A percentile compares a stretch with the other conserved stretches of the same genome.
Conservation (phyloP, 108 stramenopile species). For the Cyclotella atomus region DNA sequence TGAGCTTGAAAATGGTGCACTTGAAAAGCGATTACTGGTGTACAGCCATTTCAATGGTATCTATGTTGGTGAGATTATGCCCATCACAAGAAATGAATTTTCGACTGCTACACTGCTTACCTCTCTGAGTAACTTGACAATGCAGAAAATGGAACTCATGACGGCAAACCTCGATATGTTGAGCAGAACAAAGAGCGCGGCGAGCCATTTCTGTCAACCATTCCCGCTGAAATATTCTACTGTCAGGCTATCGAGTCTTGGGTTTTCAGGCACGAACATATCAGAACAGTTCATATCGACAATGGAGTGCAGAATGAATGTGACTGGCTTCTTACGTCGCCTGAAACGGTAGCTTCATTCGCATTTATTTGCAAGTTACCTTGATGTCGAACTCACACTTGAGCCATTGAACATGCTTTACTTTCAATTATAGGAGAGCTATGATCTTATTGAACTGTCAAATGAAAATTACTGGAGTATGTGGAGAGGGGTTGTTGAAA, state of each 20-base stretch:
- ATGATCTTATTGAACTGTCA: constrained; percentile 35
- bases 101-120: not conserved
- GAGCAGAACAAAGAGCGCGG: constrained; percentile 38
- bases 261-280: constrained; percentile 2
- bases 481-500: constrained; percentile 25
- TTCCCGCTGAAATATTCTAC: constrained; percentile 39
- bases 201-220: not conserved
- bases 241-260: constrained; percentile 21
- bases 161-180: constrained; percentile 21
- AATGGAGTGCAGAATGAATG: not conserved
- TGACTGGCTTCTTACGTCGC: constrained; percentile 5
- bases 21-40: constrained; percentile 29
- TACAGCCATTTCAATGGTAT: constrained; percentile 46
- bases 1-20: not conserved
- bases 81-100: too few species aligned
- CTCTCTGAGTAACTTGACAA: not conserved
- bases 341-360: not conserved
- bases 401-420: too few species aligned
- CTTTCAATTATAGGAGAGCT: constrained; percentile 17
- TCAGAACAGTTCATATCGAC: not conserved
- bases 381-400: too few species aligned
- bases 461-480: constrained; percentile 27
- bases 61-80: constrained; percentile 28
- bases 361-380: too few species aligned
- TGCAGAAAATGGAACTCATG: not conserved